Conservation (phyloP, 345 rosid species). For the Passiflora organensis region DNA sequence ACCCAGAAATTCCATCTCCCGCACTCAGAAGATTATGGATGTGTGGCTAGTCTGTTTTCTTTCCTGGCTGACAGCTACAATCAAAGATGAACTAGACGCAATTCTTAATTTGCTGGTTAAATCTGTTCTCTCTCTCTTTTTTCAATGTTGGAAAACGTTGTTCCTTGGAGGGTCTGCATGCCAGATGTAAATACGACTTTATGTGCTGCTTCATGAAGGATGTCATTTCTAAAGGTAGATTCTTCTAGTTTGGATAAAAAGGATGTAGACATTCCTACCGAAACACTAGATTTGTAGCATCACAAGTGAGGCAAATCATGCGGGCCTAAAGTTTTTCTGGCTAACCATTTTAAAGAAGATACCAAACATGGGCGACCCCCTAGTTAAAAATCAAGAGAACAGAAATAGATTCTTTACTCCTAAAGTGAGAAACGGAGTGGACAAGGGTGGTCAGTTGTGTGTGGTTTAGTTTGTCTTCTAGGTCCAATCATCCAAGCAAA, state of each 20-base stretch:
- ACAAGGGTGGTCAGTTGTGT: conserved; percentile 27
- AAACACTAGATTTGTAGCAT: conserved; percentile 16
- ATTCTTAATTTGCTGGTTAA: too few species aligned
- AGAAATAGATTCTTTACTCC: conserved; percentile 12
- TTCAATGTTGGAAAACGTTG: too few species aligned
- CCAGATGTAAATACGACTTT: too few species aligned
- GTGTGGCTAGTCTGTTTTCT: too few species aligned
- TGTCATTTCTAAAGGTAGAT: conserved; percentile 8
- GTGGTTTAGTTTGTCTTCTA: conserved; percentile 17
- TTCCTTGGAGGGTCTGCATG: too few species aligned
- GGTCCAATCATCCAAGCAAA: conserved; percentile 19
- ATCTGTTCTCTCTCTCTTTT: too few species aligned
- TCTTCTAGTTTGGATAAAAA: neutral
- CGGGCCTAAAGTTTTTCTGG: conserved; percentile 5
- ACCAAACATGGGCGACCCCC: conserved; percentile 23
- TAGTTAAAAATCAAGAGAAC: conserved; percentile 36
- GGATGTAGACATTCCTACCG: conserved; percentile 9
- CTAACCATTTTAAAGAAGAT: conserved; percentile 1
- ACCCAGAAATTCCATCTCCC: neutral
- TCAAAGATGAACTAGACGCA: too few species aligned
- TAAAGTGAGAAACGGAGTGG: conserved; percentile 9
- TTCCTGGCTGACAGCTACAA: too few species aligned
- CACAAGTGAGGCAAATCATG: conserved; percentile 22
- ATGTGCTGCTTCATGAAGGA: neutral
- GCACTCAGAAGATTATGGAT: neutral